These are phyloP conservation scores for Pythium monospermum DNA, from an alignment of 352 stramenopile genomes.

Conservation along the genomic window DNA sequence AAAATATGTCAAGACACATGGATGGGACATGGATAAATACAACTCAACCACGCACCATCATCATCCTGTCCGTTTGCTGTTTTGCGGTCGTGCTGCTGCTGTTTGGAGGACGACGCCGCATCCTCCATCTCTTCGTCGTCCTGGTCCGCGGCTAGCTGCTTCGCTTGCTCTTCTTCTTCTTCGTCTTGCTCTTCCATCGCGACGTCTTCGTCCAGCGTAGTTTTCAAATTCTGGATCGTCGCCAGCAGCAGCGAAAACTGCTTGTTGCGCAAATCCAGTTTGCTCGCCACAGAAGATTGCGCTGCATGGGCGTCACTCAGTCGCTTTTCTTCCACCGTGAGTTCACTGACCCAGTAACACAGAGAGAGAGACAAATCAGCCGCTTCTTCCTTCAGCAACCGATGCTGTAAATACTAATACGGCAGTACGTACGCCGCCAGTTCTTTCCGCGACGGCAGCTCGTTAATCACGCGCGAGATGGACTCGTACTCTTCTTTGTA, in stretches of 20 bases:
- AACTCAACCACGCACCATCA: not conserved
- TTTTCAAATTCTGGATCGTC: conserved; percentile 83
- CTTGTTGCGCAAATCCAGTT: conserved; percentile 67
- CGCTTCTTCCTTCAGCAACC: no score
- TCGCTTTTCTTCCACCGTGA: conserved; percentile 53
- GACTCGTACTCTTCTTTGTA: conserved; percentile 90
- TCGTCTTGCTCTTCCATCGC: conserved; percentile 57
- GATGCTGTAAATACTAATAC: no score
- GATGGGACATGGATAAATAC: no score
- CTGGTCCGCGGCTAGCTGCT: conserved; percentile 26
- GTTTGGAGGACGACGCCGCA: no score
- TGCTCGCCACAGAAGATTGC: conserved; percentile 49
- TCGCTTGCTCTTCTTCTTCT: conserved; percentile 36
- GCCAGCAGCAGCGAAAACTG: conserved; percentile 78
- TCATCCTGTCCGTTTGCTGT: conserved; percentile 18
- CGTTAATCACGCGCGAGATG: conserved; percentile 77
- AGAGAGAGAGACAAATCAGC: no score
- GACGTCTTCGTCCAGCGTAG: conserved; percentile 66
- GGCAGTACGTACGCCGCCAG: conserved; percentile 56
- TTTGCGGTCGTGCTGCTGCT: no score
- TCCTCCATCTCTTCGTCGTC: conserved; percentile 78
- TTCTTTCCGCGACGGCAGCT: conserved; percentile 59
- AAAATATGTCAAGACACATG: conserved; percentile 1
- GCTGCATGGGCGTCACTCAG: conserved; percentile 48
- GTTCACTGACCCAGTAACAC: no score